A percentile compares a stretch with the other conserved stretches of the same genome.
Evolutionary conservation across 768 basidiomycete genomes (phyloP).

Genomic region (Tubosaeta sp.): DNA sequence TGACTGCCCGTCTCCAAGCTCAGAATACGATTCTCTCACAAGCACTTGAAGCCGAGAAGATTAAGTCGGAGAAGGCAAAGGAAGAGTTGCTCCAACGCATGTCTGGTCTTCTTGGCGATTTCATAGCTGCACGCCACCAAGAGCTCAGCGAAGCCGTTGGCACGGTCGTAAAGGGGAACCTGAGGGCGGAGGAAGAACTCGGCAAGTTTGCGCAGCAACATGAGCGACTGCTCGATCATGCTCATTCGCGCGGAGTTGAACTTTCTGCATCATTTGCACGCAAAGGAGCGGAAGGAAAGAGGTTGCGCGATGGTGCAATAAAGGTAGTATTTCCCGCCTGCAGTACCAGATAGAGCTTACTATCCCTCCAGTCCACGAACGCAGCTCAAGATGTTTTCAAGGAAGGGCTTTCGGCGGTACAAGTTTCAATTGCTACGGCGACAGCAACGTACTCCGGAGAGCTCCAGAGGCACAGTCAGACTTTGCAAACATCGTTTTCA

Average conservation of each 20-base stretch:
- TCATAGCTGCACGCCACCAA: slow-evolving; percentile 62
- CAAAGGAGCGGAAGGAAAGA: slow-evolving; percentile 46
- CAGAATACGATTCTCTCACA: slow-evolving; percentile 66
- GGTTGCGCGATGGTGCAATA: slow-evolving; percentile 51
- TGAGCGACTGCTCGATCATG: slow-evolving; percentile 39
- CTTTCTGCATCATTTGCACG: slow-evolving; percentile 40
- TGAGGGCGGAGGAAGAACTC: slow-evolving; percentile 48
- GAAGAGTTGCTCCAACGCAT: slow-evolving; percentile 74
- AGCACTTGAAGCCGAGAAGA: slow-evolving; percentile 63
- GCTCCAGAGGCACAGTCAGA: slow-evolving; percentile 45
- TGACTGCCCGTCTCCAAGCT: slow-evolving; percentile 57
- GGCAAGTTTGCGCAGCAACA: slow-evolving; percentile 47
- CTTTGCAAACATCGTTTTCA: slow-evolving; percentile 39
- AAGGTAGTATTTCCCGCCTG: slow-evolving; percentile 43
- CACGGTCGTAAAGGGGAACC: slow-evolving; percentile 52
- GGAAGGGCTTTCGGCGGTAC: slow-evolving; percentile 42
- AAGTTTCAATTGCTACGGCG: slow-evolving; percentile 42
- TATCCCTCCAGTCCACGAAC: slow-evolving; percentile 35
- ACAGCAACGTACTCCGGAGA: slow-evolving; percentile 48
- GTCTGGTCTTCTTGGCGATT: slow-evolving; percentile 66
- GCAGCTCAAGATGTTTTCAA: slow-evolving; percentile 39
- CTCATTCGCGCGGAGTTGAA: slow-evolving; percentile 40
- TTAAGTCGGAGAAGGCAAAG: slow-evolving; percentile 61
- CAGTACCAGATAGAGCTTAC: slow-evolving; percentile 11
- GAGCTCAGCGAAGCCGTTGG: slow-evolving; percentile 57